Evolutionary conservation across 495 filamentous ascomycete genomes (phyloP).

Genomic region (Talaromyces proteolyticus): DNA sequence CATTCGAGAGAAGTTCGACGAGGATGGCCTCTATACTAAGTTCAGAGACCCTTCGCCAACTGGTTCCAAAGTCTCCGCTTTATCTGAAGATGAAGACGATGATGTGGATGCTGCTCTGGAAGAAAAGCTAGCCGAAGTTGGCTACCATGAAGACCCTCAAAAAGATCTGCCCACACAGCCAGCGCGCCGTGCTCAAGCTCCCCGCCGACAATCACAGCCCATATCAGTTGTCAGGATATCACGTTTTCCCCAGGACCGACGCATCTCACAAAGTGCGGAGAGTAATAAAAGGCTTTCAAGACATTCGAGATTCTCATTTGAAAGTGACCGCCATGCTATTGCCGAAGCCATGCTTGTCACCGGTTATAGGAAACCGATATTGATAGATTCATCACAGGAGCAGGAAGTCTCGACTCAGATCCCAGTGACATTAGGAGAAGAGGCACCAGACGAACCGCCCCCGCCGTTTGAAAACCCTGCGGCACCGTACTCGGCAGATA

Average conservation of each 20-base stretch:
- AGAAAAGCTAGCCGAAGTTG: conserved; percentile 5
- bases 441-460: conserved; percentile 2
- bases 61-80: conserved; percentile 5
- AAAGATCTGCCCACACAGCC: not conserved
- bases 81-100: conserved; percentile 2
- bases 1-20: conserved; percentile 6
- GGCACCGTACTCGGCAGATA: not conserved
- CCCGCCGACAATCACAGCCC: not conserved
- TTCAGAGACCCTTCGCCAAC: conserved; percentile 1
- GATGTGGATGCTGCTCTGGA: not conserved
- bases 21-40: not conserved
- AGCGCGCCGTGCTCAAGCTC: not conserved
- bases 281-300: not conserved
- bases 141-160: not conserved
- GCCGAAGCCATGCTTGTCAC: conserved; percentile 6
- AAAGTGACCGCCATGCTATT: conserved; percentile 1
- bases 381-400: not conserved
- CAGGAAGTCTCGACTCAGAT: not conserved
- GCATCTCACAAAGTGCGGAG: not conserved
- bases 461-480: not conserved
- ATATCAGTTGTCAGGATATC: conserved; percentile 3
- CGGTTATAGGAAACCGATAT: not conserved
- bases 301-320: conserved; percentile 6
- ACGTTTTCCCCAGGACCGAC: not conserved
- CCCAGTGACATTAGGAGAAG: conserved; percentile 3